Evolutionary conservation across 108 stramenopile genomes (phyloP), one percentile per base, ranked within the genome.

Genomic region (Skeletonema menzelii): DNA sequence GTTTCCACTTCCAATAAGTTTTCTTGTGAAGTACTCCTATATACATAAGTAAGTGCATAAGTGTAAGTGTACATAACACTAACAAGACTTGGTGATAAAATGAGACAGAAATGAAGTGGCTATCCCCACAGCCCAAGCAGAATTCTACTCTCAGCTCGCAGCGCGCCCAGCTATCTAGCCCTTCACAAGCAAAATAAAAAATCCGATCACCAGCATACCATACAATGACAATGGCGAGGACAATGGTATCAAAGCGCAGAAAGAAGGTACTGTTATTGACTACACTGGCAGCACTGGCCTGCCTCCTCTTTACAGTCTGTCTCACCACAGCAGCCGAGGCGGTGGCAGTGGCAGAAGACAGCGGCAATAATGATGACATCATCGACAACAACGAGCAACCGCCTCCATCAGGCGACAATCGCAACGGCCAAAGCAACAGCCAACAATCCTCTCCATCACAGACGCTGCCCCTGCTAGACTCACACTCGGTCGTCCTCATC

Each of bases 401-500:
- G 3, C 14, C 59, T 28, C 59, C 28, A 59, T 47, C 46, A 47
- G 46, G 15, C 47, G n/a, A 27, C 19, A 32, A 4, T 32, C 1
- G 5, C 31, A 32, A 32, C 31, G 31, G 31, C 31, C 31, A 7
- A 32, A 4, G 4, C 30, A 22, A 67, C 30, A 27, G 30, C 55
- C 67, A 69, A 69, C 56, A 27, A 69, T 32, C 14, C 22, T 27
- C 32, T 22, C 22, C 32, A 5, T 8, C 32, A 12, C 57, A 60
- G 10, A 57, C 56, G 47, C 17, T 28, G 0, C 24, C 70, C 27
- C 37, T 59, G 26, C 63, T 80, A 22, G 49, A 63, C 32, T 34
- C 56, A 27, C 46, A 79, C 27, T 90, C 88, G 8, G 93, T 94
- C 20, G 85, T 95, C 3, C 66, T 95, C 40, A 87, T 95, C 67